Base-by-base conservation (phyloP, 1,284 basidiomycete species). In the Ceratobasidium theobromae region DNA sequence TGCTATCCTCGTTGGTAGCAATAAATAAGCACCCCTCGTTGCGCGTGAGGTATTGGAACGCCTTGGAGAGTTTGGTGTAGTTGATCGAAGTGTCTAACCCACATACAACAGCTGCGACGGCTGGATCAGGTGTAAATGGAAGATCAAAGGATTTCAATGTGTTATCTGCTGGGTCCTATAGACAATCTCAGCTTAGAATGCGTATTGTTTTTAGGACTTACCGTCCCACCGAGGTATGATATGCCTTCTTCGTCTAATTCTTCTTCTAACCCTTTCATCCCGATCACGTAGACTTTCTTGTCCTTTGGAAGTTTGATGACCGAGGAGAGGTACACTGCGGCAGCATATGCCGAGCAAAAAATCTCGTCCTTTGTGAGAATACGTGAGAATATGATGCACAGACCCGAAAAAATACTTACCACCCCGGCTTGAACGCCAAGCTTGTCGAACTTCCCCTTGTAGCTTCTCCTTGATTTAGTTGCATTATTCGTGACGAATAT, bases 401-500 rank as follows among this genome's bases (percentile, higher is more conserved):
- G n/a, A n/a, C n/a, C 6, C 9, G 9, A 49, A 27, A 53, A 25
- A 67, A 57, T 57, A 80, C 86, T 74, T 76, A 96, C 95, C 73
- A 91, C 87, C 72, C 89, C 81, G 14, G 88, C 92, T 74, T 95
- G 82, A 51, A 98, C 84, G 33, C 93, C 94, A 65, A 98, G 83
- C 72, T 86, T 82, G 75, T 96, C 90, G 74, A 99, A 98, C 76
- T 95, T 97, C 58, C 82, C 81, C 79, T 93, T 93, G 82, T 95
- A 95, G 73, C 81, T 87, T 75, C 80, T 84, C 58, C 96, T 81
- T 11, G 93, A 95, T 78, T 96, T 95, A 53, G 89, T 94, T n/a
- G 96, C 96, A 75, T 98, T 99, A 79, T 98, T 98, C 30, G 95
- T 98, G 40, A 98, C 95, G 75, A 98, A 99, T 41, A 98, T 80